A percentile compares a stretch with the other conserved stretches of the same genome.
Conservation (phyloP, 495 filamentous ascomycete genomes). For the Neurospora sp. region DNA sequence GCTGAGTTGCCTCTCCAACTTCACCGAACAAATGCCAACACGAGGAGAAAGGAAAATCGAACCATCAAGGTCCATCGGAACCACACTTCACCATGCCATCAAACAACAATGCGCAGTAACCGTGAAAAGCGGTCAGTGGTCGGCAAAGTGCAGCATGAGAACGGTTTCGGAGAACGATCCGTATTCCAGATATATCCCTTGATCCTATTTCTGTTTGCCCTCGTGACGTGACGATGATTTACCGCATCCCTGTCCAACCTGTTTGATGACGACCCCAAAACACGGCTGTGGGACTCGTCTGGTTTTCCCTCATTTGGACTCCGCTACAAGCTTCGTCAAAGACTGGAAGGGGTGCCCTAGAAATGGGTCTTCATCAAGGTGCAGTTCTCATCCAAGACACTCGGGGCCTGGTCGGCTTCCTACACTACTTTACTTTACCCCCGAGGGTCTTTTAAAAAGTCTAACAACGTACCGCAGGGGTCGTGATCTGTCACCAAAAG, state of each 20-base stretch:
- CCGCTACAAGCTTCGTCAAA: neutral
- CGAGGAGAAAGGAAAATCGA: neutral
- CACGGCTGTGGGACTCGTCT: slow-evolving; percentile 9
- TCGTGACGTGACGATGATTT: slow-evolving; percentile 19
- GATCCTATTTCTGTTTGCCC: slow-evolving; percentile 5
- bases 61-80: neutral
- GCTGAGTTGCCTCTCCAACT: neutral
- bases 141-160: neutral
- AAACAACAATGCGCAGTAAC: neutral
- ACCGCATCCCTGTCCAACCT: slow-evolving; percentile 5
- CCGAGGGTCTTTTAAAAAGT: neutral
- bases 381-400: neutral
- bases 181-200: neutral
- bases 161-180: neutral
- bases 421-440: neutral
- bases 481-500: neutral
- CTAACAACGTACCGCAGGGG: neutral
- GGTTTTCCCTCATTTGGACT: neutral
- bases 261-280: slow-evolving; percentile 7
- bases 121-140: neutral
- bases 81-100: neutral
- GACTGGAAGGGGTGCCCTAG: neutral
- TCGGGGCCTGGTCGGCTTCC: neutral
- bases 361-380: neutral
- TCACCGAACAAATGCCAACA: neutral